Evolutionary conservation across 129 eudicot species (phyloP).

Genomic region (Solidago caesia): DNA sequence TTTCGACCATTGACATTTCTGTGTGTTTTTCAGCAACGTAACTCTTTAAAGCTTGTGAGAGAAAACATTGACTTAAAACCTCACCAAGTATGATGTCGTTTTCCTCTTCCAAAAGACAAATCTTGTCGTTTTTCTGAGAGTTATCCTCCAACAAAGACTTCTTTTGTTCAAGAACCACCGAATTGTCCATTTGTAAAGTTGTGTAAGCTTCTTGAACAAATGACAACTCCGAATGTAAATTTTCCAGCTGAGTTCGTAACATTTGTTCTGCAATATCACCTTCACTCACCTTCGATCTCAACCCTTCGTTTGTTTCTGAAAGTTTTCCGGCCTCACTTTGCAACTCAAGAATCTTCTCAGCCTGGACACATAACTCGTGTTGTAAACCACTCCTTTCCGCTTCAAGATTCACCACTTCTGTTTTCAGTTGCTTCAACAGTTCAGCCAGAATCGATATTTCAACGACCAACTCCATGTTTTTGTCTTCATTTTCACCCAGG

Average conservation of each 20-base stretch:
- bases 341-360: conserved; percentile 37
- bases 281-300: conserved; percentile 48
- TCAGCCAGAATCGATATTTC: conserved; percentile 56
- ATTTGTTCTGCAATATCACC: conserved; percentile 41
- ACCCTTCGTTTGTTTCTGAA: conserved; percentile 46
- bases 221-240: conserved; percentile 42
- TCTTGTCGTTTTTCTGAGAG: conserved; percentile 36
- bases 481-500: conserved; percentile 51
- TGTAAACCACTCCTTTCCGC: conserved; percentile 40
- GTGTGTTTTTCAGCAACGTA: conserved; percentile 48
- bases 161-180: conserved; percentile 49
- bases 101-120: conserved; percentile 46
- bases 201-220: conserved; percentile 46
- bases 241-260: conserved; percentile 39
- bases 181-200: conserved; percentile 47
- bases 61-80: conserved; percentile 39
- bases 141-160: conserved; percentile 36
- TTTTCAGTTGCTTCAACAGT: conserved; percentile 51
- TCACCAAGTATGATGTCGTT: conserved; percentile 38
- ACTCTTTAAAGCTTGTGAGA: conserved; percentile 49
- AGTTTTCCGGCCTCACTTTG: conserved; percentile 49
- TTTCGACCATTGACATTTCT: conserved; percentile 31
- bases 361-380: conserved; percentile 38
- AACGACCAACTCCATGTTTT: conserved; percentile 48
- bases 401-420: conserved; percentile 42